Percentiles rank a stretch among this genome's conserved stretches.
Evolutionary conservation across 1,139 yeast genomes (phyloP).

Genomic region (Suhomyces wounanorum): DNA sequence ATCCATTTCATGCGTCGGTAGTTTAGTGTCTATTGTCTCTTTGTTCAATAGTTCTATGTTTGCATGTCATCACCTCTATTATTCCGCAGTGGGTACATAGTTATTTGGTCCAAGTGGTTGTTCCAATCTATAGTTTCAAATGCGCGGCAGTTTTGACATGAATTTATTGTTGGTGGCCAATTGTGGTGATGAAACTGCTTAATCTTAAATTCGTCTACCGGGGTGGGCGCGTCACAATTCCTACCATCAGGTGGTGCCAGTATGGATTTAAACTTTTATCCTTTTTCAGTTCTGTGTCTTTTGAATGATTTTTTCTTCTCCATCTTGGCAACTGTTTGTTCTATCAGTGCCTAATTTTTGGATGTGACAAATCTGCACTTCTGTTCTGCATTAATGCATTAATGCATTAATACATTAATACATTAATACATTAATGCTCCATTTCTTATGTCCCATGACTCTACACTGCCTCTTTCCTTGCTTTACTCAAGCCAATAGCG

Average conservation of each 20-base stretch:
- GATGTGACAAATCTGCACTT: no score
- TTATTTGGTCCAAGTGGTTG: neutral
- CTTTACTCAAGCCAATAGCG: slow-evolving; percentile 5
- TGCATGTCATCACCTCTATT: neutral
- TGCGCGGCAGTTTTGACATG: neutral
- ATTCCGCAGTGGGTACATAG: neutral
- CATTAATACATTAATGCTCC: neutral
- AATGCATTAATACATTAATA: no score
- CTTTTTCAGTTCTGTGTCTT: no score
- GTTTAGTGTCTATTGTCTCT: neutral
- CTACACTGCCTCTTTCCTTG: neutral
- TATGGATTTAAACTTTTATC: no score
- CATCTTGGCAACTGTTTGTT: no score
- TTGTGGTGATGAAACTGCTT: neutral
- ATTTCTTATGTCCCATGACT: neutral
- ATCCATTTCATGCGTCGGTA: neutral
- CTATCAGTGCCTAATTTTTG: no score
- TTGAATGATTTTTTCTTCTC: no score
- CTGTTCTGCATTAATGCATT: no score
- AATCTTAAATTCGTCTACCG: no score
- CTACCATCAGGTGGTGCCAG: no score
- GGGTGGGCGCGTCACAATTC: no score
- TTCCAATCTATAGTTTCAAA: neutral
- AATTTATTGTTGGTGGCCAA: neutral
- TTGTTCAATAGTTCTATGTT: neutral